A percentile compares a stretch with the other conserved stretches of the same genome.
Evolutionary conservation across 192 early-diverging fungal genomes (phyloP).

Genomic region (Rhizoclosmatium sp.): DNA sequence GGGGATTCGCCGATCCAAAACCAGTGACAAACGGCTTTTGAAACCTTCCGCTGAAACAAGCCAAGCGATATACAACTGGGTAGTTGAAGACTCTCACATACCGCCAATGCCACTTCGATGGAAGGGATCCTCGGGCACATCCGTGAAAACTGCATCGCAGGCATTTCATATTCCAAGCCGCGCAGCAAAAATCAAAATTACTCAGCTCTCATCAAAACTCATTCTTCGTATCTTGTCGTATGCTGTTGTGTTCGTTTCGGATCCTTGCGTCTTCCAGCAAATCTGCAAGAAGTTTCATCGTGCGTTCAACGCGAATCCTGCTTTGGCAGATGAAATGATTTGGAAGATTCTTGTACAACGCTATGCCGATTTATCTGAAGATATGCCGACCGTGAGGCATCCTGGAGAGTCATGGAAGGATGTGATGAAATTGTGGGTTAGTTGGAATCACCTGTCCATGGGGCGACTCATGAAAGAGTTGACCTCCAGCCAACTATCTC

Average conservation of each 20-base stretch:
- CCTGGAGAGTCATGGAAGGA: slow-evolving; percentile 3
- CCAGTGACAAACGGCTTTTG: too few relatives aligned
- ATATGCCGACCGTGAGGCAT: neutral
- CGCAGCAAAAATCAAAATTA: neutral
- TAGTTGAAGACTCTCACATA: too few relatives aligned
- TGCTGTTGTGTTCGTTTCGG: neutral
- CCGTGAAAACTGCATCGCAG: neutral
- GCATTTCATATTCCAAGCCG: neutral
- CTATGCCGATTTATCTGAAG: neutral
- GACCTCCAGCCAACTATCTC: neutral
- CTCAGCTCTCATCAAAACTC: neutral
- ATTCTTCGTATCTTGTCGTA: neutral
- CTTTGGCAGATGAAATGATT: neutral
- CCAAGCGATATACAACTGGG: too few relatives aligned
- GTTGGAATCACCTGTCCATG: neutral
- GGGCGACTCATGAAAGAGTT: neutral
- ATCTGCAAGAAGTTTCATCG: slow-evolving; percentile 6
- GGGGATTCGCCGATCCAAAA: too few relatives aligned
- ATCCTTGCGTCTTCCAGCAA: neutral
- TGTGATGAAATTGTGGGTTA: neutral
- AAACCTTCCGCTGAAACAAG: too few relatives aligned
- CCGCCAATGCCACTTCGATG: neutral
- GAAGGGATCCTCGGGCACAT: neutral
- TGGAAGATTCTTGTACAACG: neutral
- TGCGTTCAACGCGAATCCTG: slow-evolving; percentile 3